A percentile compares a stretch with the other conserved stretches of the same genome.
These are phyloP conservation scores for Durusdinium trenchii DNA, from an alignment of 73 alveolate genomes.

Conservation along the genomic window DNA sequence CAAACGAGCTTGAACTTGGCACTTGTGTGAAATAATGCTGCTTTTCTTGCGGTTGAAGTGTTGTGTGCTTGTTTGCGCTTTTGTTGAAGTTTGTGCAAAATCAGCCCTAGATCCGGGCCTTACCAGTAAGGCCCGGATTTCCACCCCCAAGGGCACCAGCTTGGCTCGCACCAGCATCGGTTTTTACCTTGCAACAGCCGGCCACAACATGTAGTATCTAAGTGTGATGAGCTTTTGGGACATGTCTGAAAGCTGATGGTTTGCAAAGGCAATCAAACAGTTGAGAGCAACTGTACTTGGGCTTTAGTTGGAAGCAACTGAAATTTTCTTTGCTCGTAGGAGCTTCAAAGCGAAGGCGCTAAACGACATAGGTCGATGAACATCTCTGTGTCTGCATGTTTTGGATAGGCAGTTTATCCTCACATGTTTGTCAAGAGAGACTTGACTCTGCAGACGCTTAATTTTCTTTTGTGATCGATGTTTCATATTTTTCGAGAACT, in stretches of 20 bases:
- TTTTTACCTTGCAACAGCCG: no score
- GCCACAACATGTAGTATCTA: not conserved
- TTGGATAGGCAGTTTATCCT: no score
- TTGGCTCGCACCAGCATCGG: no score
- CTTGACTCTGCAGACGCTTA: no score
- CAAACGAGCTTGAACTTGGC: not conserved
- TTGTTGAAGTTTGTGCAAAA: not conserved
- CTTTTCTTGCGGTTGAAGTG: not conserved
- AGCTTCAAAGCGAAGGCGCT: constrained; percentile 12
- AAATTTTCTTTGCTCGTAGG: not conserved
- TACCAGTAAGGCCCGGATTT: no score
- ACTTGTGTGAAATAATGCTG: not conserved
- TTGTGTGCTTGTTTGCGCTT: not conserved
- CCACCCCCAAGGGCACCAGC: no score
- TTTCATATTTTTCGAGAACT: no score
- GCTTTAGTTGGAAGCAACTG: no score
- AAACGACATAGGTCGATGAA: no score
- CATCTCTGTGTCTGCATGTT: not conserved
- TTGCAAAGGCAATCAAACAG: not conserved
- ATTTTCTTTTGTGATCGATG: no score
- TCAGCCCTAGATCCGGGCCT: not conserved
- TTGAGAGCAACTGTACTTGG: not conserved
- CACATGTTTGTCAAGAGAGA: no score
- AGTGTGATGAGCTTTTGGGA: not conserved
- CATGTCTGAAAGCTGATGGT: not conserved